Base-by-base conservation (phyloP, 2,329 filamentous ascomycete species). In the Claviceps humidiphila region DNA sequence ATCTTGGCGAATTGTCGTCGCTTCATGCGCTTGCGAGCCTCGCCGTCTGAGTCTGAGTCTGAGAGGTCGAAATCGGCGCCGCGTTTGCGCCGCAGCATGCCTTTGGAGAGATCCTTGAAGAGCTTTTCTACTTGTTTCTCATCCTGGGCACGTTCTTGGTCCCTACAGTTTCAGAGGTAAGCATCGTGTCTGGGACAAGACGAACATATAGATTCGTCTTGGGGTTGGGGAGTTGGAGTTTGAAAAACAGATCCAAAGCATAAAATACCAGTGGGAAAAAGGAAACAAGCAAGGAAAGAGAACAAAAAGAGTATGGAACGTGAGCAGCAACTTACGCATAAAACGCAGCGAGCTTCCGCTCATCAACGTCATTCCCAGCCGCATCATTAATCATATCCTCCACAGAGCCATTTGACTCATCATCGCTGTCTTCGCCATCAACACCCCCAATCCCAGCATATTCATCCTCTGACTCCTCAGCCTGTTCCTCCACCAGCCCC, bases 381-480 rank as follows among this genome's bases (percentile, higher is more conserved):
- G 85, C 81, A 62, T 97, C 90, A 61, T 93, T 87, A 63, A 98
- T 95, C 81, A 98, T 94, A 56, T 89, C 83, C 59, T 85, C 80
- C 56, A 93, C 80, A 7, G 86, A 76, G 34, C 82, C 82, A 53
- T 87, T 81, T 39, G 68, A 69, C 38, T 84, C 85, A 54, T 87
- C 80, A 54, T 89, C 86, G 52, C 84, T 84, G 57, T 91, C 88
- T 58, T 97, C 91, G 55, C 91, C 90, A 66, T 90, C 91, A 11
- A 75, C 85, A 56, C 93, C 93, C 58, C 93, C 93, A 9, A 98
- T 75, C 4, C 93, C 93, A 41, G 90, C 91, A 65, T 97, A 98
- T 67, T 98, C 93, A 64, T 98, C 93, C 64, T 98, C 94, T 0
- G 93, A 98, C 69, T 98, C 93, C 61, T 95, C 88, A 55, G 93